A percentile compares a stretch with the other conserved stretches of the same genome.
phyloP scores from a whole-genome alignment of 1,284 basidiomycete genomes.

The Leccinum angustisporum region DNA sequence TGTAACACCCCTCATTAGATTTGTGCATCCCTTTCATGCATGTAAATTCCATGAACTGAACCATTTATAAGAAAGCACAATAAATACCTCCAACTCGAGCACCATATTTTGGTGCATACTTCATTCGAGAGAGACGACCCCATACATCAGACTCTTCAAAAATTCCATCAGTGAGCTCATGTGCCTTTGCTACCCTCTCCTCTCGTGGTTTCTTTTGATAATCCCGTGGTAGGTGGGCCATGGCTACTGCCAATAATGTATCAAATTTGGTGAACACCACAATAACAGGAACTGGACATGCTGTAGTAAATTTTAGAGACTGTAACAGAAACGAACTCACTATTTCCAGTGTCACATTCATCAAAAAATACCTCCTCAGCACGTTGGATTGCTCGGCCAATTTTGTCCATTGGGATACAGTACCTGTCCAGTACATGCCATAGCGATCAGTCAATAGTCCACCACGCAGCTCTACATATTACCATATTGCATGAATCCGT shows the following conservation, averaged over 20 bases:
- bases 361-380: rapidly evolving
- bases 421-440: neutral
- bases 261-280: neutral
- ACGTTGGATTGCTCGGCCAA: neutral
- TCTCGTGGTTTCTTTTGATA: neutral
- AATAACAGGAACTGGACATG: neutral
- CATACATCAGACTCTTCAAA: neutral
- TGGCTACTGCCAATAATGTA: neutral
- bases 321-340: neutral
- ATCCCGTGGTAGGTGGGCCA: too few relatives aligned
- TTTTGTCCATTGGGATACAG: neutral
- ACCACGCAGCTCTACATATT: neutral
- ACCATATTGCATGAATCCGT: neutral
- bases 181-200: neutral
- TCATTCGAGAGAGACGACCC: neutral
- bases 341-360: neutral
- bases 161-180: rapidly evolving
- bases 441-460: neutral
- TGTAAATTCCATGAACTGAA: neutral
- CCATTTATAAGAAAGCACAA: neutral
- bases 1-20: neutral
- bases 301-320: neutral
- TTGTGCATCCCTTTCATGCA: neutral
- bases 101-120: neutral
- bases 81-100: neutral